Percentiles rank a stretch among this genome's conserved stretches.
These are phyloP conservation scores for Talaromyces pinophilus DNA, from an alignment of 2,329 filamentous ascomycete genomes.

Conservation along the genomic window DNA sequence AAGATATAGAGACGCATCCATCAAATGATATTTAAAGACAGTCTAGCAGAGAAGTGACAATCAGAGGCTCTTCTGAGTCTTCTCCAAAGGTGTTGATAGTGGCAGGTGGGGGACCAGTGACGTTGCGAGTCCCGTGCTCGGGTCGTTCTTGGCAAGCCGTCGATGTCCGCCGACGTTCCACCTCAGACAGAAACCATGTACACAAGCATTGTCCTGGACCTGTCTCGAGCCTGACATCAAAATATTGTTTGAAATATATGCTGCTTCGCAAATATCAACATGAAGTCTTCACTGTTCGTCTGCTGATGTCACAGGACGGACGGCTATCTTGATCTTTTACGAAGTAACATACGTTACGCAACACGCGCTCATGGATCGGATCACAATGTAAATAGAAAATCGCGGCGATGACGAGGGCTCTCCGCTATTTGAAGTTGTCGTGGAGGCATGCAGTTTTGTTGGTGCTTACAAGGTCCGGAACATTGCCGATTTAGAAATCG, in stretches of 20 bases:
- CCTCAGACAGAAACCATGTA: neutral
- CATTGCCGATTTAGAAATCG: neutral
- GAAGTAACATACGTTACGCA: neutral
- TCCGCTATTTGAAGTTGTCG: too few species aligned
- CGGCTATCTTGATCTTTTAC: neutral
- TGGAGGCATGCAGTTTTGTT: neutral
- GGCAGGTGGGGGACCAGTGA: conserved; percentile 16
- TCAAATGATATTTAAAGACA: neutral
- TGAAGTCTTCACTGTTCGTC: neutral
- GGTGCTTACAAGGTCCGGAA: neutral
- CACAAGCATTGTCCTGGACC: neutral
- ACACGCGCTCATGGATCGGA: neutral
- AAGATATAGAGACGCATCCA: neutral
- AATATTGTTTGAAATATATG: neutral
- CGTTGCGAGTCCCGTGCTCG: conserved; percentile 13
- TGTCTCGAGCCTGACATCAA: neutral
- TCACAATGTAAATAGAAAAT: conserved; percentile 9
- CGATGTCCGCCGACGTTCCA: neutral
- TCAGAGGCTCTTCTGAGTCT: neutral
- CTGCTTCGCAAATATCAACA: neutral
- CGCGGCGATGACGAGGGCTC: neutral
- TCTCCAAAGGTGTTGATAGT: neutral
- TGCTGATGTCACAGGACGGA: neutral
- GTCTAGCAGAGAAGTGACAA: neutral
- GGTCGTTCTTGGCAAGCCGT: conserved; percentile 9